Percentiles rank a stretch among this genome's conserved stretches.
phyloP scores from a whole-genome alignment of 108 stramenopile species.

The Cyclotella choctawhatcheeana region DNA sequence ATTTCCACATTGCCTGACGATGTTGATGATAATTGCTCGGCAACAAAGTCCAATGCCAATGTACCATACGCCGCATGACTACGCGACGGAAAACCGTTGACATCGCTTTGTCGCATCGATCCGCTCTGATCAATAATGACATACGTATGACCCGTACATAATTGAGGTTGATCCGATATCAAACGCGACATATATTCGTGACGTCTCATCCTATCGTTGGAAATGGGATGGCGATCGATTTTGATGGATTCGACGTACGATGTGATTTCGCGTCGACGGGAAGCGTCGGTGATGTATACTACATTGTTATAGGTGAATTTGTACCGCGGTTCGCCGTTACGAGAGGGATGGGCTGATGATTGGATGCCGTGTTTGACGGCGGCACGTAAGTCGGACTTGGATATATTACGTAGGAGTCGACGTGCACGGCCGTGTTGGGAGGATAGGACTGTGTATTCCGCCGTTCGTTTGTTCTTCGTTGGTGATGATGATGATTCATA shows the following conservation, averaged over 20 bases:
- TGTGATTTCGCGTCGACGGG: slow-evolving; percentile 54
- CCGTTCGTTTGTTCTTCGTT: slow-evolving; percentile 15
- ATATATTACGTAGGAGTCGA: slow-evolving; percentile 61
- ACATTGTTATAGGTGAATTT: slow-evolving; percentile 53
- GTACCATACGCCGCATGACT: slow-evolving; percentile 58
- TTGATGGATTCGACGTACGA: slow-evolving; percentile 50
- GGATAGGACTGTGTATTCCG: slow-evolving; percentile 61
- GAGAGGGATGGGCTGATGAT: slow-evolving; percentile 10
- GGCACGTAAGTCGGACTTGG: slow-evolving; percentile 56
- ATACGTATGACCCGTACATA: slow-evolving; percentile 53
- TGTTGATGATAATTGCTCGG: slow-evolving; percentile 60
- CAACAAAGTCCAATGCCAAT: slow-evolving; percentile 66
- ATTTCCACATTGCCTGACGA: too few species aligned
- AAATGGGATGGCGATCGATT: slow-evolving; percentile 38
- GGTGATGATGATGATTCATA: background rate
- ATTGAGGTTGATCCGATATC: slow-evolving; percentile 46
- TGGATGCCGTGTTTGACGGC: slow-evolving; percentile 54
- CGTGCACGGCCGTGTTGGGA: slow-evolving; percentile 61
- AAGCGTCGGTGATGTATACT: slow-evolving; percentile 57
- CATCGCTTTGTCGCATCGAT: slow-evolving; percentile 58
- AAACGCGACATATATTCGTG: slow-evolving; percentile 45
- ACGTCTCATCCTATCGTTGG: slow-evolving; percentile 16
- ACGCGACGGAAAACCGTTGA: slow-evolving; percentile 52
- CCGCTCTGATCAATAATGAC: slow-evolving; percentile 75
- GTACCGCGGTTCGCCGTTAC: slow-evolving; percentile 45